Base-by-base conservation (phyloP, 371 early-diverging fungal species). In the Mortierella sp. region DNA sequence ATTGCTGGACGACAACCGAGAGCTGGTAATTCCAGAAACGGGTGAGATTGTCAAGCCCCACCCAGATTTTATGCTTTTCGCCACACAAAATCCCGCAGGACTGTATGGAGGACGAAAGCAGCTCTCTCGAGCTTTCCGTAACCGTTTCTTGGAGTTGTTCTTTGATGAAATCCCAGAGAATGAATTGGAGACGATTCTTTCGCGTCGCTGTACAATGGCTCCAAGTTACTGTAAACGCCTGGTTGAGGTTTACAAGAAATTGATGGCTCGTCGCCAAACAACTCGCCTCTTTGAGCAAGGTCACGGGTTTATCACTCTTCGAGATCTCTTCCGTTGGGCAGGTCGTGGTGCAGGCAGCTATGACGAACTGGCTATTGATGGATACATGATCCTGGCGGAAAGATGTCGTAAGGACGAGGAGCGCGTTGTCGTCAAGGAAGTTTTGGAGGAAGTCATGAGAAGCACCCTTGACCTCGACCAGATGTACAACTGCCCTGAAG, bases 81-180 rank as follows among this genome's bases (percentile, higher is more conserved):
- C 99, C 10, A 99, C 99, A 19, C 99, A 99, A 84, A 99, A 99
- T 85, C 98, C 99, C 3, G 94, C 99, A n/a, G 95, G 95, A 43
- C 86, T 95, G 37, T 99, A 99, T 86, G 98, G 97, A 72, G 99
- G 99, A 23, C 95, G 99, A 72, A 99, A 99, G 84, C 94, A 93
- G 32, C 89, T 99, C n/a, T 98, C 98, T 1, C 90, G 98, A 32
- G 99, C 99, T 2, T 99, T 99, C 92, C 93, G 99, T 51, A 99
- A 99, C 84, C 95, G 99, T 79, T 99, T 99, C 85, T 85, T 99
- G 61, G 99, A 99, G 83, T 87, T 99, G 51, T 94, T 96, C 74
- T 97, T 99, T 82, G 95, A 94, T 68, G 96, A 97, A 73, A 95
- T 99, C 35, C 98, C 98, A 2, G 93, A 94, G 68, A 85, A 83